Evolutionary conservation across 2,329 filamentous ascomycete species (phyloP), one percentile per base, ranked within the genome.

Genomic region (Penicillium thymicola): DNA sequence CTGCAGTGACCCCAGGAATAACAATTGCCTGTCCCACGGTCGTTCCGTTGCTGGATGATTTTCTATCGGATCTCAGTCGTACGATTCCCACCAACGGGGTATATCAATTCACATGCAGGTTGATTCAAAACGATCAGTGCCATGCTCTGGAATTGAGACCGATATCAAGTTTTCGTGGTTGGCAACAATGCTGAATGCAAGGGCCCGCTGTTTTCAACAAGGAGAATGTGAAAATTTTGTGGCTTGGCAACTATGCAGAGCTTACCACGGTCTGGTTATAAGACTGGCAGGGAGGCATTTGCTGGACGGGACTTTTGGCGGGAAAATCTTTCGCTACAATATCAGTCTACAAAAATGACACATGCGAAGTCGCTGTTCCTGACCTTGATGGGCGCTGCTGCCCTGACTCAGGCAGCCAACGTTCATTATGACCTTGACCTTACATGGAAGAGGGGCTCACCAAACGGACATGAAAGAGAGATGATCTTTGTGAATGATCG

Each of bases 401-500:
- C 34, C 16, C 34, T 36, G 16, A 36, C 14, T 16, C 34, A 8
- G 34, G 34, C 34, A 36, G 34, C 16, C 8, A 36, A n/a, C 2
- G 34, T 36, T 36, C 34, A 36, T 36, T 36, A 36, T 36, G 34
- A 36, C 16, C 34, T 36, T 16, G 34, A 36, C 34, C 34, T 36
- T 4, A 49, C 46, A 13, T 49, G 46, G 46, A 7, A 49, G 34
- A 36, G 23, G 46, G 46, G 46, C 14, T 16, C 46, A 18, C 46
- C 46, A 3, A 49, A 49, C n/a, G 46, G 46, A 11, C 14, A 18
- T 6, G 46, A 38, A 11, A 49, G 46, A 30, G 41, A 51, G 9
- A 53, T 57, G 47, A 60, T 62, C n/a, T 54, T 60, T 28, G 32
- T 60, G 2, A 62, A 62, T 51, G 49, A 58, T 56, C 36, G 38